phyloP scores from a whole-genome alignment of 2,329 filamentous ascomycete genomes.

The Cordyceps pruinosa region DNA sequence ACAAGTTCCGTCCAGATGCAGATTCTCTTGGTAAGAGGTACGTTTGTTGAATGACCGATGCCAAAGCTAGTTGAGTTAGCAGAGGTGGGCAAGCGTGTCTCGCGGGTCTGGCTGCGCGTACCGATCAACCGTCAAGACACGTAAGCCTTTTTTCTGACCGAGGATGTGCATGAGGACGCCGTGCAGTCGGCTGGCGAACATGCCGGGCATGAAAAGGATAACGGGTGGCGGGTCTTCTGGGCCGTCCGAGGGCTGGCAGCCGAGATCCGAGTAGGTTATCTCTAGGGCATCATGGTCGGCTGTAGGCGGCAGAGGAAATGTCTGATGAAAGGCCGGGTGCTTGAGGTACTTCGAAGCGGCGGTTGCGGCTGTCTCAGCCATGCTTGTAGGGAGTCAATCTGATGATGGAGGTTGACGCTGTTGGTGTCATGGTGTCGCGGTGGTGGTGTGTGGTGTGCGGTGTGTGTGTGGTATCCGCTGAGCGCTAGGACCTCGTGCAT shows the following conservation, averaged over 20 bases:
- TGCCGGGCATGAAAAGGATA: slow-evolving; percentile 24
- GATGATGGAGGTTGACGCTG: not conserved
- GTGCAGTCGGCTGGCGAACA: slow-evolving; percentile 22
- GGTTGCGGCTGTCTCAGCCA: not conserved
- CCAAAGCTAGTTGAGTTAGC: slow-evolving; percentile 23
- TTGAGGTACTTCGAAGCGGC: not conserved
- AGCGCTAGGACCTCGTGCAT: not conserved
- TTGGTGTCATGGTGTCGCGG: no score
- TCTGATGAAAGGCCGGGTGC: slow-evolving; percentile 18
- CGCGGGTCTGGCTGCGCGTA: slow-evolving; percentile 1
- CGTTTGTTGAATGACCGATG: slow-evolving; percentile 19
- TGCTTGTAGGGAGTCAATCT: not conserved
- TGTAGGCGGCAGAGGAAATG: slow-evolving; percentile 19
- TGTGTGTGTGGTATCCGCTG: not conserved
- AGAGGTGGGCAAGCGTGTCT: not conserved
- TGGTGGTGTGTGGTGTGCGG: no score
- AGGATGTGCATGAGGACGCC: slow-evolving; percentile 26
- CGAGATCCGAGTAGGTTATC: slow-evolving; percentile 24
- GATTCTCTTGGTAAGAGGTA: slow-evolving; percentile 16
- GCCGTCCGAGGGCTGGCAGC: not conserved
- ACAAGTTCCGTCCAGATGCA: slow-evolving; percentile 23
- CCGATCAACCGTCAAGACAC: slow-evolving; percentile 27
- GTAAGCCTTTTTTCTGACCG: slow-evolving; percentile 24
- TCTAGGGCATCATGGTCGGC: slow-evolving; percentile 16
- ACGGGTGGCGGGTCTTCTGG: slow-evolving; percentile 16